A percentile compares a stretch with the other conserved stretches of the same genome.
These are phyloP conservation scores for Beauveria brongniartii DNA, from an alignment of 2,329 filamentous ascomycete species.

Conservation along the genomic window DNA sequence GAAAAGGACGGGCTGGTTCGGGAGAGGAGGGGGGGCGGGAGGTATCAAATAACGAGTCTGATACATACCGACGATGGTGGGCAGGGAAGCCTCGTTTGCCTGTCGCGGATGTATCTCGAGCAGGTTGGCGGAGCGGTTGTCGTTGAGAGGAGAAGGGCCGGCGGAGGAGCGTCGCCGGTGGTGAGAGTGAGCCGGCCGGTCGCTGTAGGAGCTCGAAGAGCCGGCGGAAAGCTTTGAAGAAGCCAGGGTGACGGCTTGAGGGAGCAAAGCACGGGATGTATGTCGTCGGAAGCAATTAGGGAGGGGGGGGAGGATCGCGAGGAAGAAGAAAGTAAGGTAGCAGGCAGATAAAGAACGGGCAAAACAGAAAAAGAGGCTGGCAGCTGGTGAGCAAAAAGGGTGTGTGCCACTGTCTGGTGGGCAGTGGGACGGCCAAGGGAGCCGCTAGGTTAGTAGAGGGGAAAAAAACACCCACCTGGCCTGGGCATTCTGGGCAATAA, in stretches of 20 bases:
- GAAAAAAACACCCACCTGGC: too few relatives aligned
- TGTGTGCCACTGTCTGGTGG: not conserved
- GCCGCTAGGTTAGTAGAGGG: not conserved
- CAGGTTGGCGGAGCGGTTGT: conserved; percentile 24
- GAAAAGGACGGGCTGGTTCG: not conserved
- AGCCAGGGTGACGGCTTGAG: conserved; percentile 38
- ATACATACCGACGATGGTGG: conserved; percentile 46
- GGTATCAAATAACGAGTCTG: not conserved
- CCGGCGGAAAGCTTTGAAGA: conserved; percentile 39
- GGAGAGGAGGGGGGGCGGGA: not conserved
- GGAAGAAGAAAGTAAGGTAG: not conserved
- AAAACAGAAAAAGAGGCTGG: not conserved
- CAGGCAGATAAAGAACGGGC: not conserved
- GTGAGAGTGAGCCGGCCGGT: conserved; percentile 38
- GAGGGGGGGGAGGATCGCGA: not conserved
- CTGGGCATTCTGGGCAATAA: too few relatives aligned
- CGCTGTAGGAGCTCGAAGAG: conserved; percentile 47
- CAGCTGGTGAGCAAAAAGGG: not conserved
- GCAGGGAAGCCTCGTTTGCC: conserved; percentile 29
- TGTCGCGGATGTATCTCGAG: conserved; percentile 24
- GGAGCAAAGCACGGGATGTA: conserved; percentile 5
- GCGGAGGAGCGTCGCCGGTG: conserved; percentile 43
- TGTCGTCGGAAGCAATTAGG: not conserved
- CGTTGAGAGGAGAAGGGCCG: conserved; percentile 22
- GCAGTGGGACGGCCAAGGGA: not conserved